Conservation (phyloP, 352 stramenopile genomes). For the Pythium pyrilobum region DNA sequence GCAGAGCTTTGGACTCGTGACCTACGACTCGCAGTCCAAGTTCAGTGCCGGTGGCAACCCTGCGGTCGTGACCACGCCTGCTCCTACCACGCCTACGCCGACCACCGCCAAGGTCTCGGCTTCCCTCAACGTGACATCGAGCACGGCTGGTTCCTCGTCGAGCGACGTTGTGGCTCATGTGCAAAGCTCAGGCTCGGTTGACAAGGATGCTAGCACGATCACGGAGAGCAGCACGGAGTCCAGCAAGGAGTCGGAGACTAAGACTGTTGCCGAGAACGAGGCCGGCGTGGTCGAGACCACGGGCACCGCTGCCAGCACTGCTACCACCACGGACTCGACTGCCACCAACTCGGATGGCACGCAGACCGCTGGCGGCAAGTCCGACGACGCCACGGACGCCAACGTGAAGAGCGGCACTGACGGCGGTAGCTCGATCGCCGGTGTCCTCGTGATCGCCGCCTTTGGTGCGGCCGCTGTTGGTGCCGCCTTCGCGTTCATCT, state of each 20-base stretch:
- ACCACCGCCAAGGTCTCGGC: not conserved
- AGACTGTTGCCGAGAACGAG: slow-evolving; percentile 12
- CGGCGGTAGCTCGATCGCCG: slow-evolving; percentile 5
- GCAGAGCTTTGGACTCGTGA: slow-evolving; percentile 47
- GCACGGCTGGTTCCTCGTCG: slow-evolving; percentile 5
- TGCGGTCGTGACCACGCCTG: slow-evolving; percentile 4
- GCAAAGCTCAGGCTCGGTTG: slow-evolving; percentile 10
- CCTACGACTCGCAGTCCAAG: slow-evolving; percentile 39
- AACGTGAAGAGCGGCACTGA: slow-evolving; percentile 30
- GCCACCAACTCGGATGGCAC: not conserved
- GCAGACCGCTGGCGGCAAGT: slow-evolving; percentile 3
- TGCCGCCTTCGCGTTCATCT: slow-evolving; percentile 73
- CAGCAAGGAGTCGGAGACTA: not conserved
- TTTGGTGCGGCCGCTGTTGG: slow-evolving; percentile 36
- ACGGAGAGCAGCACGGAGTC: not conserved
- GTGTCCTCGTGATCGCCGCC: slow-evolving; percentile 25
- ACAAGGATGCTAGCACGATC: not conserved
- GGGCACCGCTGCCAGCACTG: not conserved
- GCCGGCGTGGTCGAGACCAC: slow-evolving; percentile 9
- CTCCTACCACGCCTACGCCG: slow-evolving; percentile 21
- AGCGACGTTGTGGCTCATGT: not conserved
- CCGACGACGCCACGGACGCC: slow-evolving; percentile 15
- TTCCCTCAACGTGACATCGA: slow-evolving; percentile 8
- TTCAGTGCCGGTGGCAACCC: slow-evolving; percentile 27
- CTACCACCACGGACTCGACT: not conserved